These are phyloP conservation scores for Mycena alexandri DNA, from an alignment of 768 basidiomycete genomes.

Conservation along the genomic window DNA sequence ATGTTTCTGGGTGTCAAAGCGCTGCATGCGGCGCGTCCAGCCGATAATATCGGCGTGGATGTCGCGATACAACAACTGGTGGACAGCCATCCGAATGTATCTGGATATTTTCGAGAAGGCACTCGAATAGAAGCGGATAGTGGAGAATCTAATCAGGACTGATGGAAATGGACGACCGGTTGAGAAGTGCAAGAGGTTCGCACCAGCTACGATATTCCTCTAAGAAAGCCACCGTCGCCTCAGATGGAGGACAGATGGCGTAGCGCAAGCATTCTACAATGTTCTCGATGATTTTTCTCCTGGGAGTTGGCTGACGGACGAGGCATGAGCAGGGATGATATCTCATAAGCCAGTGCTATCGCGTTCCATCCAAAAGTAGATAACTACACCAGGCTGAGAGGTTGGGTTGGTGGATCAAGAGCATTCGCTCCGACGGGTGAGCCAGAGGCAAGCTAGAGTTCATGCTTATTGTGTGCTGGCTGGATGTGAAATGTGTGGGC, in stretches of 20 bases:
- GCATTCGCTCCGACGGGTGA: no score
- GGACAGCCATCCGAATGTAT: slow-evolving; percentile 37
- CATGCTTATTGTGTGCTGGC: no score
- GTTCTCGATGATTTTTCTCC: slow-evolving; percentile 42
- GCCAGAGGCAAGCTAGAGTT: no score
- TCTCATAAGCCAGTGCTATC: neutral
- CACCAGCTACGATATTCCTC: slow-evolving; percentile 24
- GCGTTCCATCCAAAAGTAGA: no score
- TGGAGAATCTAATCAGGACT: slow-evolving; percentile 36
- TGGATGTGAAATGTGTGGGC: no score
- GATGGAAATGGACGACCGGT: slow-evolving; percentile 17
- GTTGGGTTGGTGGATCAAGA: neutral
- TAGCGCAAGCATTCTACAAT: slow-evolving; percentile 42
- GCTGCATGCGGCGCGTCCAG: slow-evolving; percentile 40
- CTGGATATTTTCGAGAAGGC: slow-evolving; percentile 42
- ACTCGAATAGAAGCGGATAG: slow-evolving; percentile 43
- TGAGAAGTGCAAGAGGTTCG: slow-evolving; percentile 26
- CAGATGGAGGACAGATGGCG: slow-evolving; percentile 32
- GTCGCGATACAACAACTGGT: slow-evolving; percentile 45
- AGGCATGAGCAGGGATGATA: neutral
- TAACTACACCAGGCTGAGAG: neutral
- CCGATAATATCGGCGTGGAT: slow-evolving; percentile 45
- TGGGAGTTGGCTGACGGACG: slow-evolving; percentile 39
- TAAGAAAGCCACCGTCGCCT: slow-evolving; percentile 38
- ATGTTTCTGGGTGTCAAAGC: slow-evolving; percentile 39